Conservation (phyloP, 2,329 filamentous ascomycete species). For the Fusarium brachygibbosum region DNA sequence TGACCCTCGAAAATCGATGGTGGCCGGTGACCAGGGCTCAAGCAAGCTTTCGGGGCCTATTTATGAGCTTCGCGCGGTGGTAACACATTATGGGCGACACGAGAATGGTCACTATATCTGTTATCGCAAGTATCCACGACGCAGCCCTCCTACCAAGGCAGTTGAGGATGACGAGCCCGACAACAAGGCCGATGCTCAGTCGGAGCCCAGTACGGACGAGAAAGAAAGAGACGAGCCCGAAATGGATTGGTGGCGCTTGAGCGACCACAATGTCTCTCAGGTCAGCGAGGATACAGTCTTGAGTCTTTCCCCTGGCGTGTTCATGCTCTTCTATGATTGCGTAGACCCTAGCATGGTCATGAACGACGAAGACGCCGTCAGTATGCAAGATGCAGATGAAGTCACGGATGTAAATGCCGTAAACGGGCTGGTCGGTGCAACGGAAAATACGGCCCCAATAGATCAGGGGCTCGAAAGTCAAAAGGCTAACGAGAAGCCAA, state of each 20-base stretch:
- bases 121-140: conserved; percentile 77
- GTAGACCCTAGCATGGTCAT: conserved; percentile 68
- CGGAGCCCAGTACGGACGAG: conserved; percentile 1
- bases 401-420: conserved; percentile 20
- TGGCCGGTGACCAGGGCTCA: conserved; percentile 66
- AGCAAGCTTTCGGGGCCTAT: conserved; percentile 69
- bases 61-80: conserved; percentile 85
- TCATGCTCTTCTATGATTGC: conserved; percentile 97
- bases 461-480: conserved; percentile 27
- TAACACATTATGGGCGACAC: conserved; percentile 91
- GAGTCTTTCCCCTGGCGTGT: conserved; percentile 80
- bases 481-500: conserved; percentile 13
- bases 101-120: conserved; percentile 97
- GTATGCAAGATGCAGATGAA: conserved; percentile 44
- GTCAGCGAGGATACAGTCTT: conserved; percentile 81
- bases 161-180: conserved; percentile 34
- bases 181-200: conserved; percentile 13
- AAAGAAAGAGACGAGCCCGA: conserved; percentile 48
- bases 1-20: conserved; percentile 79
- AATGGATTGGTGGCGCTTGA: conserved; percentile 88
- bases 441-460: conserved; percentile 9
- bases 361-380: conserved; percentile 48
- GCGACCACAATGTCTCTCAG: conserved; percentile 85
- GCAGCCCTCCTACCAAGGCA: conserved; percentile 23
- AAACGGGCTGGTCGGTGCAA: conserved; percentile 7